Percentiles rank a stretch among this genome's conserved stretches.
phyloP scores from a whole-genome alignment of 148 eudicot species.

The Vaccinium myrtillus region DNA sequence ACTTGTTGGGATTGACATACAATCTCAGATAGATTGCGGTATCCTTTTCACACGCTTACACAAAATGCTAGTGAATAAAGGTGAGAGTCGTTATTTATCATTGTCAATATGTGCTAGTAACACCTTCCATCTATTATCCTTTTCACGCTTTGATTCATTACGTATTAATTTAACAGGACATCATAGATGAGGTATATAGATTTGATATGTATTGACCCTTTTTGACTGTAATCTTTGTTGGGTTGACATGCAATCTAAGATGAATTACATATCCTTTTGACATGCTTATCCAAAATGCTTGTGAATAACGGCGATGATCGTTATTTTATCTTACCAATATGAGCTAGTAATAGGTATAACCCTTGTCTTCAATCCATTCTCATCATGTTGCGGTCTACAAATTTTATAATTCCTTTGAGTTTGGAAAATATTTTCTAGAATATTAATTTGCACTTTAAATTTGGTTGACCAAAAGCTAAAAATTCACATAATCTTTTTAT shows the following conservation, averaged over 20 bases:
- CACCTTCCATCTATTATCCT: too few species aligned
- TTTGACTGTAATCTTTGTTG: neutral
- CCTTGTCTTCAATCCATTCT: too few species aligned
- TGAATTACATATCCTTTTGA: neutral
- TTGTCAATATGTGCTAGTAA: neutral
- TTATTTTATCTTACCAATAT: too few species aligned
- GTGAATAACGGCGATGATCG: neutral
- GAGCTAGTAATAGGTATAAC: too few species aligned
- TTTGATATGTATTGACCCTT: neutral
- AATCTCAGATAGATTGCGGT: neutral
- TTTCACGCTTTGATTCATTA: neutral
- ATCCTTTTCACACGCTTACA: neutral
- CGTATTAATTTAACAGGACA: neutral
- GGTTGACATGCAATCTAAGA: neutral
- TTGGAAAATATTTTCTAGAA: too few species aligned
- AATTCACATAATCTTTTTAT: too few species aligned
- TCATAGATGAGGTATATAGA: neutral
- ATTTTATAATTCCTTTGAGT: too few species aligned
- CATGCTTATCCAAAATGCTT: neutral
- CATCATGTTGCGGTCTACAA: too few species aligned
- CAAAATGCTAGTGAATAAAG: neutral
- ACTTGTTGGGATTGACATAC: neutral
- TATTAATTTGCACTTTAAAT: too few species aligned
- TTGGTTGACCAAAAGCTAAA: too few species aligned
- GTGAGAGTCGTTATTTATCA: too few species aligned